phyloP scores from a whole-genome alignment of 2,329 filamentous ascomycete genomes.

The Fusarium nematophilum region DNA sequence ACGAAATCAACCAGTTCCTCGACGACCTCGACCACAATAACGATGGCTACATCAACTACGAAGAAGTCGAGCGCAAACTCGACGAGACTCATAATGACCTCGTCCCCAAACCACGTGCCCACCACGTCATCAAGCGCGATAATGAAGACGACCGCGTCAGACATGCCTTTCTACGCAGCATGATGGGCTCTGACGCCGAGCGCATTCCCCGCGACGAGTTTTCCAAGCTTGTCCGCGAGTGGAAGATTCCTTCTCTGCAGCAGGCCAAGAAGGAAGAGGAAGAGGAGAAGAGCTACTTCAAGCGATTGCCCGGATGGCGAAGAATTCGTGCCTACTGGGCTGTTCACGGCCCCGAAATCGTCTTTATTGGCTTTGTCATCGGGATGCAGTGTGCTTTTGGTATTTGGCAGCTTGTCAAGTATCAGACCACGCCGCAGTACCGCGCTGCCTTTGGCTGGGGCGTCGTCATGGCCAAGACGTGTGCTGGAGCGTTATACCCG shows the following conservation, averaged over 20 bases:
- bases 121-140: constrained; percentile 57
- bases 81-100: constrained; percentile 64
- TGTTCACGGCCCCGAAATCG: constrained; percentile 63
- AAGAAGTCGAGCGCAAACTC: constrained; percentile 64
- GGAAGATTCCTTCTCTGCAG: constrained; percentile 61
- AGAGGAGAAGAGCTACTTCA: constrained; percentile 59
- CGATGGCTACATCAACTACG: constrained; percentile 63
- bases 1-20: constrained; percentile 64
- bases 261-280: constrained; percentile 60
- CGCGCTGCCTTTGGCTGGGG: constrained; percentile 66
- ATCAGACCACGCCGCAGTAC: constrained; percentile 56
- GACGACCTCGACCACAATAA: constrained; percentile 63
- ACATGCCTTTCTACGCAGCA: constrained; percentile 62
- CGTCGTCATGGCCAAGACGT: constrained; percentile 65
- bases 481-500: constrained; percentile 65
- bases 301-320: constrained; percentile 57
- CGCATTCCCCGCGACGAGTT: constrained; percentile 61
- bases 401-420: constrained; percentile 67
- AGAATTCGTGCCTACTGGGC: constrained; percentile 64
- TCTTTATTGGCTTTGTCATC: constrained; percentile 61
- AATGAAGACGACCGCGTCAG: constrained; percentile 54
- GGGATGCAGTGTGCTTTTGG: constrained; percentile 62
- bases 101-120: constrained; percentile 56
- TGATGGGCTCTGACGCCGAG: constrained; percentile 57
- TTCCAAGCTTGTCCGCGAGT: constrained; percentile 53